Evolutionary conservation across 148 eudicot species (phyloP).

Genomic region (Agrostemma githago): DNA sequence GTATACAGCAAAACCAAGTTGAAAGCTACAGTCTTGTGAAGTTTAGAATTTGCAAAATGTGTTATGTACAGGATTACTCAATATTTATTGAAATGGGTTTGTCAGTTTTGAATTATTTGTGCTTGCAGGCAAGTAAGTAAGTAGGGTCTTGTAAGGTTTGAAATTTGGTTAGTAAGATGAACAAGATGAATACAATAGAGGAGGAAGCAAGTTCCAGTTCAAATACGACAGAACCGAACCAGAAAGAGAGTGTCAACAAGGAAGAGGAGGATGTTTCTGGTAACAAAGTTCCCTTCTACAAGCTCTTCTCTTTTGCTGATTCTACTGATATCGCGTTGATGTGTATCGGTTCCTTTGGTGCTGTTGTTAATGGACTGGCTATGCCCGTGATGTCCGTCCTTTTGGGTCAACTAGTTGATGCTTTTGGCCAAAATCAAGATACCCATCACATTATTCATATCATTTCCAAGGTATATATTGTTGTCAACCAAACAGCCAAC

Average conservation of each 20-base stretch:
- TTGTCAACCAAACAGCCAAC: no score
- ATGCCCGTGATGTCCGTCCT: slow-evolving; percentile 60
- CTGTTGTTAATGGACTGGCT: slow-evolving; percentile 54
- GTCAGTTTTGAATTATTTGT: not conserved
- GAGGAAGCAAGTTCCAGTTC: slow-evolving; percentile 18
- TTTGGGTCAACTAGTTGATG: slow-evolving; percentile 52
- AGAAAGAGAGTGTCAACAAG: slow-evolving; percentile 1
- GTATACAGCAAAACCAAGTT: not conserved
- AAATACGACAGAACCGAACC: slow-evolving; percentile 1
- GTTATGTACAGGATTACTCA: not conserved
- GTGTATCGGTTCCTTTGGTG: slow-evolving; percentile 56
- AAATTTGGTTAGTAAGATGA: slow-evolving; percentile 6
- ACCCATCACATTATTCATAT: slow-evolving; percentile 27
- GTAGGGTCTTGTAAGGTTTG: not conserved
- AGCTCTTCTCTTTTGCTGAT: slow-evolving; percentile 63
- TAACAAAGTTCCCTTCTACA: slow-evolving; percentile 50
- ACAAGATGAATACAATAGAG: slow-evolving; percentile 12
- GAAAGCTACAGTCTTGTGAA: not conserved
- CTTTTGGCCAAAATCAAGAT: slow-evolving; percentile 54
- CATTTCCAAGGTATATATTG: slow-evolving; percentile 42
- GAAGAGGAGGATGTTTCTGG: slow-evolving; percentile 22
- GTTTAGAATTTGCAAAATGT: not conserved
- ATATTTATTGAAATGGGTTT: not conserved
- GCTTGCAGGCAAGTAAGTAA: slow-evolving; percentile 1
- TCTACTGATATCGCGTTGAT: slow-evolving; percentile 48